Evolutionary conservation across 495 filamentous ascomycete genomes (phyloP), one percentile per base, ranked within the genome.

Genomic region (Penicillium canariense): DNA sequence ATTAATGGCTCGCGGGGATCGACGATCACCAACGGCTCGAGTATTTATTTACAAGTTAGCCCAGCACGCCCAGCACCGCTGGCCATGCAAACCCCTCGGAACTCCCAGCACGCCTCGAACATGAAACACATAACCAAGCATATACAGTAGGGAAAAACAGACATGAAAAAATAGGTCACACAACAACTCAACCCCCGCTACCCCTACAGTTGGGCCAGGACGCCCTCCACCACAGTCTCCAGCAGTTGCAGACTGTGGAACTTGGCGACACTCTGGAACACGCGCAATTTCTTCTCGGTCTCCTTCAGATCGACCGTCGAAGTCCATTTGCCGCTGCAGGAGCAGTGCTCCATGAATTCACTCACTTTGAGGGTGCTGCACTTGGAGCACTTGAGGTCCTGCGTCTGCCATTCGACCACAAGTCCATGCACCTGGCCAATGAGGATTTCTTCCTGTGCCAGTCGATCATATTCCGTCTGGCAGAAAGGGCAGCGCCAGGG

Each of bases 321-420:
- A 14, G 73, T 79, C 94, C 94, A 98, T 38, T 73, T 77, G 6
- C 95, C 93, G 45, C 87, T 87, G 74, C 94, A 98, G 23, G 86
- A 87, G 68, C 94, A 98, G 72, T 97, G 93, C 71, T 97, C 94
- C 85, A 91, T 87, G 66, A 97, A 95, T 61, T 96, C 94, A 73
- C 94, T 97, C 35, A 87, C 78, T 69, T 91, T 78, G 6, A 80
- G 65, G 9, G 51, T 62, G 34, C 63, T 66, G 58, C 79, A 82
- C 54, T 81, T 82, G 42, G 68, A 70, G 57, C 94, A 98, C 67
- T 90, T 91, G 40, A 97, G 72, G 69, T 98, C 94, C 77, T 97
- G 94, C 20, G 84, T 87, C 52, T 82, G 81, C 90, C 96, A 97
- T 64, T 86, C 84, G 27, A 87, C 82, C 8, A 91, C 77, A 57